Percentiles rank a stretch among this genome's conserved stretches.
These are phyloP conservation scores for Leccinum pallidistipes DNA, from an alignment of 1,284 basidiomycete genomes.

Conservation along the genomic window DNA sequence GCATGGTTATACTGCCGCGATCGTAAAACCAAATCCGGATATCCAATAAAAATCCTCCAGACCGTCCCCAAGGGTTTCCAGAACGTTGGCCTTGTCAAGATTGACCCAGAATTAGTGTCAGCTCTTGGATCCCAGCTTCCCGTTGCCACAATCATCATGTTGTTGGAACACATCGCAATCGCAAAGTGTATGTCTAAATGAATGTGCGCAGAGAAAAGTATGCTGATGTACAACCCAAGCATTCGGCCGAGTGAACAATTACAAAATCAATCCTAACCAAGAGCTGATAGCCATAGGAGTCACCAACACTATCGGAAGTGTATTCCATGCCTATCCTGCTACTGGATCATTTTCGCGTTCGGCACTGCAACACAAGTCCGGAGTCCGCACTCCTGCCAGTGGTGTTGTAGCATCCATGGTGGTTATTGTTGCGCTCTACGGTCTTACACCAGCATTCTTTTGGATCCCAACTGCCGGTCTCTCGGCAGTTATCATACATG, in stretches of 20 bases:
- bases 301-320: slow-evolving; percentile 81
- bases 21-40: slow-evolving; percentile 55
- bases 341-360: slow-evolving; percentile 98
- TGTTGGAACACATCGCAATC: slow-evolving; percentile 97
- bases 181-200: slow-evolving; percentile 64
- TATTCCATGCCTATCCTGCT: slow-evolving; percentile 92
- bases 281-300: slow-evolving; percentile 98
- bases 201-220: background rate
- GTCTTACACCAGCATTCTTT: slow-evolving; percentile 87
- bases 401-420: slow-evolving; percentile 88
- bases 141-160: slow-evolving; percentile 91
- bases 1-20: slow-evolving; percentile 82
- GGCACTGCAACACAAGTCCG: slow-evolving; percentile 94
- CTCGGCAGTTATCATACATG: slow-evolving; percentile 94
- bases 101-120: slow-evolving; percentile 62
- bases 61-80: slow-evolving; percentile 83
- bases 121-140: slow-evolving; percentile 82
- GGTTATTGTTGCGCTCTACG: slow-evolving; percentile 93
- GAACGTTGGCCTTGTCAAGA: slow-evolving; percentile 72
- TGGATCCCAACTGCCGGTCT: slow-evolving; percentile 83
- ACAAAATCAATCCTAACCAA: slow-evolving; percentile 98
- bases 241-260: slow-evolving; percentile 94
- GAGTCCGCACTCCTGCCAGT: slow-evolving; percentile 91
- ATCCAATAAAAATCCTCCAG: slow-evolving; percentile 85
- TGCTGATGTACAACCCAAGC: slow-evolving; percentile 44